Conservation (phyloP, 2,329 filamentous ascomycete genomes). For the Colletotrichum kahawae region DNA sequence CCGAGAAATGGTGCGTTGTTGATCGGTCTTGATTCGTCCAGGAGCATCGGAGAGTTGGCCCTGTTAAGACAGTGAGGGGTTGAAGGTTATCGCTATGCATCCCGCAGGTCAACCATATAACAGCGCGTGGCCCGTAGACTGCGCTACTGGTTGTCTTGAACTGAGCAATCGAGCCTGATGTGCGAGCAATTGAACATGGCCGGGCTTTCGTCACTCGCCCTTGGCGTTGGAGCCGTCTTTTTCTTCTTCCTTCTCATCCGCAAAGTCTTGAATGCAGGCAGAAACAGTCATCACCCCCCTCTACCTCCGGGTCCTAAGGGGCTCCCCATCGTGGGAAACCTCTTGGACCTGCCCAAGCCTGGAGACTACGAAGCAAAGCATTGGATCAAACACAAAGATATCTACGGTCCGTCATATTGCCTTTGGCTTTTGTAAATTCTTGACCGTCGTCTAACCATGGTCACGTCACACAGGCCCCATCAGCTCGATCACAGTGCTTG, state of each 20-base stretch:
- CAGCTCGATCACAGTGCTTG: slow-evolving; percentile 39
- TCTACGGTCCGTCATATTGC: slow-evolving; percentile 23
- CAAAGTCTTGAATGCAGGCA: not conserved
- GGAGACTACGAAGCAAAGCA: slow-evolving; percentile 33
- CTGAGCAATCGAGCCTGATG: not conserved
- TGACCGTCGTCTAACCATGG: not conserved
- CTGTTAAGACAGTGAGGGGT: not conserved
- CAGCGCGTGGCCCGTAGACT: not conserved
- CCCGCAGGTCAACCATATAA: not conserved
- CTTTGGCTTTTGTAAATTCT: not conserved
- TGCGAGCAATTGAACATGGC: not conserved
- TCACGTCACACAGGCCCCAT: slow-evolving; percentile 17
- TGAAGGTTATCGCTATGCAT: not conserved
- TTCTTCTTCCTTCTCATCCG: not conserved
- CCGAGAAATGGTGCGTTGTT: not conserved
- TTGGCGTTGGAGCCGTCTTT: not conserved
- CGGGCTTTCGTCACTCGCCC: not conserved
- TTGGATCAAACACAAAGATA: slow-evolving; percentile 38
- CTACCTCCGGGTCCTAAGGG: slow-evolving; percentile 32
- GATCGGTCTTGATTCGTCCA: not conserved
- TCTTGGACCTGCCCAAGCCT: slow-evolving; percentile 44
- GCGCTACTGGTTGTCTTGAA: not conserved
- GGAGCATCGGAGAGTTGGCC: not conserved
- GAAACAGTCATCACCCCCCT: not conserved
- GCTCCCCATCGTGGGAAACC: slow-evolving; percentile 49